Conservation (phyloP, 306 rosid genomes). For the Citrullus colocynthis region DNA sequence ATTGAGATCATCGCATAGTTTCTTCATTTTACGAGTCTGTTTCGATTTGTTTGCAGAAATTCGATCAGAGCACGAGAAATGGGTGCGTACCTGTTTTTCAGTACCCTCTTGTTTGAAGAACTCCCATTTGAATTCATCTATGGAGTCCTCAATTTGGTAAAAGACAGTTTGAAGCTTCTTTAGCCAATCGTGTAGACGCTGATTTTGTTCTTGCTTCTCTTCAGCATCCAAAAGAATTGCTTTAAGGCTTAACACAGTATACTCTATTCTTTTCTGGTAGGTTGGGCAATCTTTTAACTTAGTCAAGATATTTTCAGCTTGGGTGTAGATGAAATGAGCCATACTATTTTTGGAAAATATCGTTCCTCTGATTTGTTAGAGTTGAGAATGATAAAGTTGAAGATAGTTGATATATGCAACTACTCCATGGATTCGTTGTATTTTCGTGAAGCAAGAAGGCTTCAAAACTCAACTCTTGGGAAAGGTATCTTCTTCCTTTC, state of each 20-base stretch:
- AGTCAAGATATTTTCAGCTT: constrained; percentile 3
- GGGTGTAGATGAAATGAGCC: constrained; percentile 1
- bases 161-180: background rate
- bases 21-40: background rate
- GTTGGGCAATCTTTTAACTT: background rate
- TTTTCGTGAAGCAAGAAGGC: background rate
- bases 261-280: background rate
- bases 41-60: background rate
- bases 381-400: background rate
- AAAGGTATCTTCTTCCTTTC: background rate
- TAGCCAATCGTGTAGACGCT: background rate
- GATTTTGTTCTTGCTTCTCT: background rate
- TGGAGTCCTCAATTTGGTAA: background rate
- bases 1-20: background rate
- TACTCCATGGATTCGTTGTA: background rate
- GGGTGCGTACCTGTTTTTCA: background rate
- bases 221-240: background rate
- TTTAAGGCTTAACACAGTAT: background rate
- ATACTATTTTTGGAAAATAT: background rate
- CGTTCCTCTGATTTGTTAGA: background rate
- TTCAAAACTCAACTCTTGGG: background rate
- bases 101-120: background rate
- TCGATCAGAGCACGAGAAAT: background rate
- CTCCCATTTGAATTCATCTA: background rate
- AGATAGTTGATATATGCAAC: background rate